These are phyloP conservation scores for Pleurotus cornucopiae DNA, from an alignment of 768 basidiomycete genomes.

Conservation along the genomic window DNA sequence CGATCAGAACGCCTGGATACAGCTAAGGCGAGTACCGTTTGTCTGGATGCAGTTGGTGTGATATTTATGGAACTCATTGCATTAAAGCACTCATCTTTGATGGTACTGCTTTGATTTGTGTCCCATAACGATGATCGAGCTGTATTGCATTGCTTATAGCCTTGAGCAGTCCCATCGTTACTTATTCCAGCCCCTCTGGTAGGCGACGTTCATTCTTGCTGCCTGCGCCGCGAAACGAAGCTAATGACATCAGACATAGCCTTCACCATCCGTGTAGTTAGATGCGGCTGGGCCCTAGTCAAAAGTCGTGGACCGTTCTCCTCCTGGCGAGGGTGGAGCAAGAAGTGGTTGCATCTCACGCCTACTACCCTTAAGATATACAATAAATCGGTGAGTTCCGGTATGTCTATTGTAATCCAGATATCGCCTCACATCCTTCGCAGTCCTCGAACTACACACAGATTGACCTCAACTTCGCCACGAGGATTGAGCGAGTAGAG, in stretches of 20 bases:
- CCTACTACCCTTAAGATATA: background rate
- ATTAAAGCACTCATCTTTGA: no score
- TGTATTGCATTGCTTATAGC: no score
- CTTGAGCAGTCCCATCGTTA: no score
- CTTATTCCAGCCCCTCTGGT: background rate
- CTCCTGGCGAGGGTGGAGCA: background rate
- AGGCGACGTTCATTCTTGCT: background rate
- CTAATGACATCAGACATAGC: background rate
- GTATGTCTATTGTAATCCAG: no score
- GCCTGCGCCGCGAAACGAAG: background rate
- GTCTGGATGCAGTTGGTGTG: no score
- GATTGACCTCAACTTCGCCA: background rate
- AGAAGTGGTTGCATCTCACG: background rate
- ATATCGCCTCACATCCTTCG: background rate
- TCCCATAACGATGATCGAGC: no score
- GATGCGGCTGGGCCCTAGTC: background rate
- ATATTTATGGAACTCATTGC: no score
- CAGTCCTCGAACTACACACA: background rate
- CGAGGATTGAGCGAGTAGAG: background rate
- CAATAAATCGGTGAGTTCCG: background rate
- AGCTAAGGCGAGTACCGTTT: no score
- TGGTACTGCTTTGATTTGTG: no score
- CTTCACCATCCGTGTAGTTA: background rate
- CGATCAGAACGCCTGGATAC: background rate
- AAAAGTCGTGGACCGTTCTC: background rate